Evolutionary conservation across 306 rosid genomes (phyloP).

Genomic region (Gastrolobium villosum): DNA sequence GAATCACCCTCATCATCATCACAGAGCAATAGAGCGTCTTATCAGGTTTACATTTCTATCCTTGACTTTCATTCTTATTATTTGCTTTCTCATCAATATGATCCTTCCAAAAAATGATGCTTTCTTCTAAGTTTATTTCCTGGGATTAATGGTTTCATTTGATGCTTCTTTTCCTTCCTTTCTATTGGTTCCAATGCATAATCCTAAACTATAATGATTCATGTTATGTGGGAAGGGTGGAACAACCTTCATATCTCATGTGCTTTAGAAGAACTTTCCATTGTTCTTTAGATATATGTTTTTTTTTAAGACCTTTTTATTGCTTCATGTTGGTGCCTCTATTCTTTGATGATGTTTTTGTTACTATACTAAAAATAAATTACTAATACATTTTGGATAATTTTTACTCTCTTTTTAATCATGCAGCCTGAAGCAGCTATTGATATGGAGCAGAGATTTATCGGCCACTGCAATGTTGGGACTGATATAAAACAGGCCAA

Average conservation of each 20-base stretch:
- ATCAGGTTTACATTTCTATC: conserved; percentile 65
- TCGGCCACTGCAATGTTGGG: conserved; percentile 95
- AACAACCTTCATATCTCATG: neutral
- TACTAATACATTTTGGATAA: conserved; percentile 17
- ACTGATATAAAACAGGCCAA: conserved; percentile 98
- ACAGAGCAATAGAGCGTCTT: conserved; percentile 63
- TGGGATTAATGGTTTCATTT: neutral
- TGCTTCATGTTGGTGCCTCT: neutral
- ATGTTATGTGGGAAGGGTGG: conserved; percentile 13
- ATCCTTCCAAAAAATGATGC: neutral
- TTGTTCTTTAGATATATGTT: conserved; percentile 13
- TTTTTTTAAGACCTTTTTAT: neutral
- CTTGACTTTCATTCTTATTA: neutral
- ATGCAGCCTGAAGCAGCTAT: conserved; percentile 86
- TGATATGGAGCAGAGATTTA: conserved; percentile 94
- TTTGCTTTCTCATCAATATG: conserved; percentile 14
- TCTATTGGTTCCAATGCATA: conserved; percentile 6
- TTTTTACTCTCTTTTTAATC: conserved; percentile 26
- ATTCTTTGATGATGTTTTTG: neutral
- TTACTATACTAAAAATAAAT: conserved; percentile 4
- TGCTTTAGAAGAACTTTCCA: neutral
- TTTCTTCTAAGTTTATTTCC: neutral
- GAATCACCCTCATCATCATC: conserved; percentile 88
- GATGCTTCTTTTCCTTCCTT: neutral
- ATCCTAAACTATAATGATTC: neutral